Conservation (phyloP, 306 rosid species). For the Quercus aquifolioides region DNA sequence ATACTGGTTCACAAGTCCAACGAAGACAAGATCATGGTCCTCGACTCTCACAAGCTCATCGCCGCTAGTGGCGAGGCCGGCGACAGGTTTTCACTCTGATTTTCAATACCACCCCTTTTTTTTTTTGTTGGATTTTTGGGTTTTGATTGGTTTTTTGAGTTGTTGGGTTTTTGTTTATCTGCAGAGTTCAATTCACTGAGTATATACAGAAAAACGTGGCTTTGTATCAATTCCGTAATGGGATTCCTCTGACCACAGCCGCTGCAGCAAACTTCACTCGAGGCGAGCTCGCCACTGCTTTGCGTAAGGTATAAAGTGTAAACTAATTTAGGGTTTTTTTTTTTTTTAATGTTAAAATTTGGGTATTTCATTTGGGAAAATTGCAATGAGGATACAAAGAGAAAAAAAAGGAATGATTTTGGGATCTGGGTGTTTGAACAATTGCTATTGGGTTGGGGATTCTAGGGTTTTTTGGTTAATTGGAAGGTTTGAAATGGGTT, state of each 20-base stretch:
- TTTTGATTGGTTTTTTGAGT: no score
- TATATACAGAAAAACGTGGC: constrained; percentile 76
- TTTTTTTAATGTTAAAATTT: neutral
- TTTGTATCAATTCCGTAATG: constrained; percentile 72
- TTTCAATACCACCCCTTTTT: no score
- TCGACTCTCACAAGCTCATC: constrained; percentile 92
- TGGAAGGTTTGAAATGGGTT: no score
- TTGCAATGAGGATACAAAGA: neutral
- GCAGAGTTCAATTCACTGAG: constrained; percentile 83
- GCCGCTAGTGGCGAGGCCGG: constrained; percentile 98
- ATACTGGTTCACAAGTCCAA: constrained; percentile 90
- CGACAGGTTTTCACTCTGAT: constrained; percentile 50
- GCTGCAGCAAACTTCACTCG: constrained; percentile 86
- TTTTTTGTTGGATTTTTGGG: no score
- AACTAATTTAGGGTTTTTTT: neutral
- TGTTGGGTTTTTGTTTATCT: neutral
- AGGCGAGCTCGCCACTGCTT: constrained; percentile 77
- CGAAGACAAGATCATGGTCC: constrained; percentile 99
- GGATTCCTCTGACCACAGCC: constrained; percentile 72
- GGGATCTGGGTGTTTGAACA: no score
- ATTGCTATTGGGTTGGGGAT: no score
- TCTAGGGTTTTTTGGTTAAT: no score
- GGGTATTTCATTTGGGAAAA: neutral
- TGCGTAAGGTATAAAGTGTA: constrained; percentile 53
- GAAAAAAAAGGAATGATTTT: no score